Conservation (phyloP, 108 stramenopile species). For the Poteriospumella lacustris region DNA sequence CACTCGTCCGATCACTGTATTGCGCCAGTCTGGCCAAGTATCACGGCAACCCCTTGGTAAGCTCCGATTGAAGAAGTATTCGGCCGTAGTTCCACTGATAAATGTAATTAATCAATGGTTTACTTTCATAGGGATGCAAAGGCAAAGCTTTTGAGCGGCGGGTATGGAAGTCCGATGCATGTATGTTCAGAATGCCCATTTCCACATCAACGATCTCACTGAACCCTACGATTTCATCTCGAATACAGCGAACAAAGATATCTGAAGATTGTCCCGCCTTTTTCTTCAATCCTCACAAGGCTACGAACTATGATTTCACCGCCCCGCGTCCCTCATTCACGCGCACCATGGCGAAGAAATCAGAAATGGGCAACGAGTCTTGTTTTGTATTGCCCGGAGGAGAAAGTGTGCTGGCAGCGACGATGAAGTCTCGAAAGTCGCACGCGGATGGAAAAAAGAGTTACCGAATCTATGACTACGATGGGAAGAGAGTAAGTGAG, state of each 20-base stretch:
- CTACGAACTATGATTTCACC: background rate
- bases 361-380: too few species aligned
- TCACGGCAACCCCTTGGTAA: background rate
- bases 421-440: background rate
- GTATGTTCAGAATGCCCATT: too few species aligned
- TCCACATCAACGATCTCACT: too few species aligned
- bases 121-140: too few species aligned
- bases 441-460: background rate
- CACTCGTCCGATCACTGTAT: background rate
- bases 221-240: too few species aligned
- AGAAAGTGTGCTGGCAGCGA: background rate
- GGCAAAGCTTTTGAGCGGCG: too few species aligned
- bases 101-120: too few species aligned
- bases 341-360: too few species aligned
- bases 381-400: background rate
- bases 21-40: background rate
- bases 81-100: too few species aligned
- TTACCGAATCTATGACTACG: background rate
- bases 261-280: background rate
- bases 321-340: background rate
- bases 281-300: background rate
- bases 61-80: too few species aligned
- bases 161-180: too few species aligned
- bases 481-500: background rate
- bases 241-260: background rate